These are phyloP conservation scores for Mediolabrus comicus DNA, from an alignment of 108 stramenopile species.

Conservation along the genomic window DNA sequence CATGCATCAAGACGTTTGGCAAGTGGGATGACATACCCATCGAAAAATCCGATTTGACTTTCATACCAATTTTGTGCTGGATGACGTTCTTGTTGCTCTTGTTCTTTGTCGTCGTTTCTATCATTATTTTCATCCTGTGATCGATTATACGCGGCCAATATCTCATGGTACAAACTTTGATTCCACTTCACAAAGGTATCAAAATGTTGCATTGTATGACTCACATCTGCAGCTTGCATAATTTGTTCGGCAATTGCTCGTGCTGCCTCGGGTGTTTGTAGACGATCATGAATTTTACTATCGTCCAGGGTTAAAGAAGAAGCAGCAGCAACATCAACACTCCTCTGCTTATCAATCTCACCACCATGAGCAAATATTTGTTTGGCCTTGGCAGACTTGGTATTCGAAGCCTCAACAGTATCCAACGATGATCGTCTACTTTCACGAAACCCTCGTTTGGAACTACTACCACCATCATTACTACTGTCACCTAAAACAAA, in stretches of 20 bases:
- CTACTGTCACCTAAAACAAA: background rate
- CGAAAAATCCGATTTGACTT: conserved; percentile 23
- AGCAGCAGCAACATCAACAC: too few relatives aligned
- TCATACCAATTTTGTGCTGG: conserved; percentile 29
- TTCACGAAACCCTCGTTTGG: too few relatives aligned
- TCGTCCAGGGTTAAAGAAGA: too few relatives aligned
- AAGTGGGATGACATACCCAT: conserved; percentile 18
- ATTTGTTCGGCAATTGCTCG: conserved; percentile 37
- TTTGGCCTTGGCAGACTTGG: background rate
- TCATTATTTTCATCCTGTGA: background rate
- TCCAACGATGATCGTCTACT: background rate
- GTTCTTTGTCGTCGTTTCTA: background rate
- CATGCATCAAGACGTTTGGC: conserved; percentile 26
- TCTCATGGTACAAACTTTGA: conserved; percentile 46
- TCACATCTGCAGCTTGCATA: conserved; percentile 48
- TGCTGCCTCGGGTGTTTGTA: conserved; percentile 2
- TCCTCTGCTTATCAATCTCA: background rate
- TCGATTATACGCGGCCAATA: conserved; percentile 11
- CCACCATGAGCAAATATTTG: background rate
- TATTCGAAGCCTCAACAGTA: background rate
- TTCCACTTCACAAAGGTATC: conserved; percentile 55
- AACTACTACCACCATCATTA: background rate
- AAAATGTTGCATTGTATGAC: conserved; percentile 56
- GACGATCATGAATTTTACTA: too few relatives aligned
- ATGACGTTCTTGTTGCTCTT: background rate